A percentile compares a stretch with the other conserved stretches of the same genome.
Conservation (phyloP, 257 asterid species). For the Solanum sitiens region DNA sequence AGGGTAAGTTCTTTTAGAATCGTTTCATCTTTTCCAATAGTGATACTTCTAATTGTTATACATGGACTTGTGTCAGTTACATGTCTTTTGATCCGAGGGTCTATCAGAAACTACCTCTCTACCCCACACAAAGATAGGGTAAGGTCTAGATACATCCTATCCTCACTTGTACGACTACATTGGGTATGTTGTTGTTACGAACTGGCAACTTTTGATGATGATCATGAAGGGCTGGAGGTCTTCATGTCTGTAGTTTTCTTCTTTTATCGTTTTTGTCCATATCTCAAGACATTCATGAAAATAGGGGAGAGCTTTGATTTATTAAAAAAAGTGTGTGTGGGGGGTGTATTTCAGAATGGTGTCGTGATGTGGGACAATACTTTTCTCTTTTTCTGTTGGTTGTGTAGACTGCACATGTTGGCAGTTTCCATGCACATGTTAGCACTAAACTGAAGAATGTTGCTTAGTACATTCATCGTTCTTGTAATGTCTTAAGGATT, state of each 20-base stretch:
- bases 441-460: not conserved
- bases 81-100: not conserved
- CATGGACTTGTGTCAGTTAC: slow-evolving; percentile 33
- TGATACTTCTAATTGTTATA: slow-evolving; percentile 6
- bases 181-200: not conserved
- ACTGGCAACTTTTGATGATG: slow-evolving; percentile 25
- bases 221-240: not conserved
- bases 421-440: not conserved
- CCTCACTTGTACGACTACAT: not conserved
- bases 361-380: not conserved
- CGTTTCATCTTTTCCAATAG: not conserved
- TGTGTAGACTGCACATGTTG: not conserved
- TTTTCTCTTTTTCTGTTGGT: not conserved
- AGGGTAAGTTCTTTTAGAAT: slow-evolving; percentile 30
- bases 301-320: not conserved
- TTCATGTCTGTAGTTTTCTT: not conserved
- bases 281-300: not conserved
- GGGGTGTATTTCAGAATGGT: not conserved
- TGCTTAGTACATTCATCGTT: not conserved
- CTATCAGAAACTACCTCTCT: not conserved
- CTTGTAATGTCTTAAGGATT: not conserved
- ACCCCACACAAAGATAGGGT: not conserved
- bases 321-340: too few relatives aligned
- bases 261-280: not conserved
- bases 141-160: not conserved